A percentile compares a stretch with the other conserved stretches of the same genome.
These are phyloP conservation scores for Acephala macrosclerotiorum DNA, from an alignment of 2,329 filamentous ascomycete genomes.

Conservation along the genomic window DNA sequence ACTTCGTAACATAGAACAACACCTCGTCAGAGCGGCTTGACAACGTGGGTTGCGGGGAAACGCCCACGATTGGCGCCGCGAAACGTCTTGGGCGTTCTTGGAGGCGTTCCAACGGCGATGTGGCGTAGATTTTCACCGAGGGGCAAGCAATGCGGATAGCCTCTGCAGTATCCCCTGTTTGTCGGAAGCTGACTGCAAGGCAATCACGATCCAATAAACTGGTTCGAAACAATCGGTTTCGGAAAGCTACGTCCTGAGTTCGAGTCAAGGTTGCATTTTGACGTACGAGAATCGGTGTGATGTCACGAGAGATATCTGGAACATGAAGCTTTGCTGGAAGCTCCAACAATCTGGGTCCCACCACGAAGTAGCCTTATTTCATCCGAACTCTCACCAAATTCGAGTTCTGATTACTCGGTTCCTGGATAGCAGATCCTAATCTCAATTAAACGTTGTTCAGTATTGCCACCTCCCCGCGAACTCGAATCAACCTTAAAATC, in stretches of 20 bases:
- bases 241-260: neutral
- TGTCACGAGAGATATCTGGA: too few species aligned
- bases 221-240: neutral
- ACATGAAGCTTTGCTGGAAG: neutral
- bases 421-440: neutral
- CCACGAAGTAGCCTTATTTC: neutral
- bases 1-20: too few species aligned
- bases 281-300: neutral
- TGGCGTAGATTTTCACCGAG: constrained; percentile 8
- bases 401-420: neutral
- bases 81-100: neutral
- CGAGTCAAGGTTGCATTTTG: neutral
- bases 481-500: neutral
- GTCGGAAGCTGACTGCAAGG: neutral
- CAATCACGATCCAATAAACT: neutral
- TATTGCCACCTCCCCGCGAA: neutral
- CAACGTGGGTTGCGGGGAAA: neutral
- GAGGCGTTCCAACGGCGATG: neutral
- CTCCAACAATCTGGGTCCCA: neutral
- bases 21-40: neutral
- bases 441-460: neutral
- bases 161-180: neutral
- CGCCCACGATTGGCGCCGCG: neutral
- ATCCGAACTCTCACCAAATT: neutral
- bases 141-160: neutral